Percentiles rank a stretch among this genome's conserved stretches.
These are phyloP conservation scores for Excoecaria agallocha DNA, from an alignment of 345 rosid genomes.

Conservation along the genomic window DNA sequence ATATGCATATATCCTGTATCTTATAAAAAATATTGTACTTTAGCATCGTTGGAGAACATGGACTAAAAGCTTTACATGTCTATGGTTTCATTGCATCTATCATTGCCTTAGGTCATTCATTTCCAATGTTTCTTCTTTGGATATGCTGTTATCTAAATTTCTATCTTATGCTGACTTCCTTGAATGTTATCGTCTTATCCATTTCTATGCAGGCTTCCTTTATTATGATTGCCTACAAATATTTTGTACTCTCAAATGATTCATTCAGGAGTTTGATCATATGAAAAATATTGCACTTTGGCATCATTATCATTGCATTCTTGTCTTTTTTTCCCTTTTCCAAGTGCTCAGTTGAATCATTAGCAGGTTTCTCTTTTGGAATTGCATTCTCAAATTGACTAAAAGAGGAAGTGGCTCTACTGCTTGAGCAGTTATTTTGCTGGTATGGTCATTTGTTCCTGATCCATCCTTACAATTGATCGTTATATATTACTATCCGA, in stretches of 20 bases:
- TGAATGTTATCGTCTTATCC: neutral
- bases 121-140: no score
- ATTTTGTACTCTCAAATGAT: neutral
- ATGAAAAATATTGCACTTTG: neutral
- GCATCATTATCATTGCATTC: no score
- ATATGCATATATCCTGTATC: no score
- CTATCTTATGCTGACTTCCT: neutral
- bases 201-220: neutral
- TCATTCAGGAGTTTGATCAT: neutral
- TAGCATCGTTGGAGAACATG: constrained; percentile 42
- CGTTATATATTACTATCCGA: constrained; percentile 73
- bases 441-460: constrained; percentile 89
- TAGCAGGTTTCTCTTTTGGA: neutral
- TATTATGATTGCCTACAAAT: neutral
- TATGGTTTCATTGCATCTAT: constrained; percentile 88
- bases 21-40: neutral
- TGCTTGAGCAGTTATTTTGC: constrained; percentile 46
- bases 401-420: neutral
- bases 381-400: neutral
- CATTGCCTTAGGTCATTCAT: constrained; percentile 52
- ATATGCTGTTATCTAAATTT: neutral
- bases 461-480: constrained; percentile 58
- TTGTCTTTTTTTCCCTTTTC: no score
- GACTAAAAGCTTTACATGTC: constrained; percentile 78
- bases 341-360: no score